Evolutionary conservation across 108 stramenopile species (phyloP), one percentile per base, ranked within the genome.

Genomic region (Tribonema minus): DNA sequence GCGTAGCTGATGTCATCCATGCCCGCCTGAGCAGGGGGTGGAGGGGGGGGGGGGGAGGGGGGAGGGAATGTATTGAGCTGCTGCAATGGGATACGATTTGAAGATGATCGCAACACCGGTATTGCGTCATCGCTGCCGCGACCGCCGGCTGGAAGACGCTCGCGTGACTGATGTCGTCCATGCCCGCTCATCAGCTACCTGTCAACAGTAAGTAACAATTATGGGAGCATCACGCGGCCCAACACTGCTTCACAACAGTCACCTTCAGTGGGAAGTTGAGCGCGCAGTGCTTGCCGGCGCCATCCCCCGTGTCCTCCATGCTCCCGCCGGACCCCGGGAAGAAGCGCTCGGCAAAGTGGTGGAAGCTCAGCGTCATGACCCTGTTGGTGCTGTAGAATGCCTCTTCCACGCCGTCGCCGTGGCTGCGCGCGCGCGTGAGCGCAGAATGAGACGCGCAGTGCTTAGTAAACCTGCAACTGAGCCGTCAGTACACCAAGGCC

Each of bases 271-370:
- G 99, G 9, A 94, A 94, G 88, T 99, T 99, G 59, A 99, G 95
- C 9, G 85, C 84, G 80, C 93, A 90, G 40, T 94, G 90, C 61
- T 92, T 94, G 67, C 99, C 99, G 63, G 92, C n/a, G n/a, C n/a
- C n/a, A n/a, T n/a, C n/a, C n/a, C n/a, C n/a, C n/a, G n/a, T n/a
- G n/a, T n/a, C n/a, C n/a, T n/a, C n/a, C n/a, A n/a, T n/a, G n/a
- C n/a, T n/a, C n/a, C 95, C 92, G 5, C 99, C 98, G 33, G 97
- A 97, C 29, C 97, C 98, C 0, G 98, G 96, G 78, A 99, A 99
- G 88, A 97, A 99, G 46, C n/a, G n/a, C 67, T 99, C 95, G 9
- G 96, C 98, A 85, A 96, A 99, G 85, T 98, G 98, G 91, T 99
- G 99, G 84, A 99, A 91, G 71, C 90, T 91, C 20, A 94, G 90